Evolutionary conservation across 306 rosid species (phyloP), one percentile per base, ranked within the genome.

Genomic region (Gillenia trifoliata): DNA sequence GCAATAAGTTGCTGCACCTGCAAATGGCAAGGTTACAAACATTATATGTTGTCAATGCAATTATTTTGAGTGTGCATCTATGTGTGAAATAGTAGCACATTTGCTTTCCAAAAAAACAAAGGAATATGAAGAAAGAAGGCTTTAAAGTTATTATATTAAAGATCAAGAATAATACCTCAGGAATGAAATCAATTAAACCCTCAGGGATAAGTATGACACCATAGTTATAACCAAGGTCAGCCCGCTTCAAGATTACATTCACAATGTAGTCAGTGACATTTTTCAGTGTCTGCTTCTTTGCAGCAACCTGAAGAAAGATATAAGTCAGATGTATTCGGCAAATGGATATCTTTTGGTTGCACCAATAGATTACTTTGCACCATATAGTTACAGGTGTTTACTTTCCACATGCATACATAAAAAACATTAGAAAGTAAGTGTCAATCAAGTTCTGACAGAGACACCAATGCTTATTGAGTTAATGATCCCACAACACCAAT

Each of bases 131-230:
- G 64, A 67, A 68, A 41, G 36, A 20, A 22, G 17, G 61, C 55
- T 34, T n/a, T n/a, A 22, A 7, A 70, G 59, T 28, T 28, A 76
- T 54, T 34, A 77, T 56, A 67, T 77, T 12, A 22, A 66, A 30
- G 72, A 72, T 66, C 62, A 63, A 64, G 70, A 67, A 79, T 65
- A 77, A 64, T 91, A 95, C 99, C 99, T 95, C 99, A 3, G 99
- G 98, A 84, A 95, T 95, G 87, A 95, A 95, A 83, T 95, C 99
- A 88, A 95, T 95, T 59, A 95, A 85, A 77, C 99, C 99, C 86
- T 95, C 99, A 29, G 99, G 99, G 59, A 95, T 92, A 73, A 95
- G 96, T 81, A 95, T 92, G 79, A 95, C 97, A 80, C 99, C 99
- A 40, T 95, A 95, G 76, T 95, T 95, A 75, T 82, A 92, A 66